These are phyloP conservation scores for Rhodotorula sp. DNA, from an alignment of 1,284 basidiomycete genomes.

Conservation along the genomic window DNA sequence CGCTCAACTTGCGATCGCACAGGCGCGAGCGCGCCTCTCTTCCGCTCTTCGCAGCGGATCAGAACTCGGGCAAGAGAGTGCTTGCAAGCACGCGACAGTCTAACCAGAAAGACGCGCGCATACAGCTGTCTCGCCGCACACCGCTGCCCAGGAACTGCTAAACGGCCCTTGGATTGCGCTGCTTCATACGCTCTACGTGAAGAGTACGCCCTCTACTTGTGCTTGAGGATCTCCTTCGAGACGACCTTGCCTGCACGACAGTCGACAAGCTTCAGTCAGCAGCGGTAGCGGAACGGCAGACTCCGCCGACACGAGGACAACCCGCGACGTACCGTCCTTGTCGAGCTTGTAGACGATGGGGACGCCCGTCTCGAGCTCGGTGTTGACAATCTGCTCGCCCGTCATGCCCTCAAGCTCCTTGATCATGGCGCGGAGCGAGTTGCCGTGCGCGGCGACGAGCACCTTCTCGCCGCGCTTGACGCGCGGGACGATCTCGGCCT, in stretches of 20 bases:
- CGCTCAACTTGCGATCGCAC: too few species aligned
- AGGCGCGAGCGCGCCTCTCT: too few species aligned
- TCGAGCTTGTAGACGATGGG: constrained; percentile 53
- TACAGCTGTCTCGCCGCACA: too few species aligned
- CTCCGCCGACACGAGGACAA: background rate
- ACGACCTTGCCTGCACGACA: constrained; percentile 29
- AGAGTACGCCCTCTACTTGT: constrained; percentile 8
- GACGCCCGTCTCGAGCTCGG: constrained; percentile 54
- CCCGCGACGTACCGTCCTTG: constrained; percentile 23
- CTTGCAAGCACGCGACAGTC: too few species aligned
- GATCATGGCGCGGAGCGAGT: constrained; percentile 53
- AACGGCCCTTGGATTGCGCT: too few species aligned
- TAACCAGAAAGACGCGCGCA: too few species aligned
- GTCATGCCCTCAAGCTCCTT: constrained; percentile 52
- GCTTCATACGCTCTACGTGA: background rate
- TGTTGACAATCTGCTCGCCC: constrained; percentile 52
- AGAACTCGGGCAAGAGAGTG: too few species aligned
- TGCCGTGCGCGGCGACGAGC: constrained; percentile 54
- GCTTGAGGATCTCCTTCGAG: constrained; percentile 42
- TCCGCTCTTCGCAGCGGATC: too few species aligned
- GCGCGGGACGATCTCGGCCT: constrained; percentile 52
- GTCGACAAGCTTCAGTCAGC: background rate
- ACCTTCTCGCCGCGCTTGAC: constrained; percentile 53
- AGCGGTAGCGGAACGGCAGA: too few species aligned
- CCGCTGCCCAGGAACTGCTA: too few species aligned